Conservation (phyloP, 2,329 filamentous ascomycete genomes). For the Boeremia lycopersici region DNA sequence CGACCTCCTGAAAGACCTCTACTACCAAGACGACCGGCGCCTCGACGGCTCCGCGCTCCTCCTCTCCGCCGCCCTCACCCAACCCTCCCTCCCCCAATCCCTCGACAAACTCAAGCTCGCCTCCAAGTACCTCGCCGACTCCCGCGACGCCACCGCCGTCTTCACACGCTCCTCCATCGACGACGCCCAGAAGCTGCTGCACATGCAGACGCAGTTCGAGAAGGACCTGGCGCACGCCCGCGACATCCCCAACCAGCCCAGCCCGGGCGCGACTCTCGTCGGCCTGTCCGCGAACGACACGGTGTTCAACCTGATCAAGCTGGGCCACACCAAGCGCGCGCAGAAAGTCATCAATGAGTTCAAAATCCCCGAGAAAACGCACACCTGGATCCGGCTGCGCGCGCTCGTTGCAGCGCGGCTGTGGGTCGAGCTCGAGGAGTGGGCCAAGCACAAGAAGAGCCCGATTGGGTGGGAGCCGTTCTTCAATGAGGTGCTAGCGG, state of each 20-base stretch:
- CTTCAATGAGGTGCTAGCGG: constrained; percentile 85
- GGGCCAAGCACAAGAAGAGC: constrained; percentile 76
- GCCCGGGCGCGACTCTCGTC: constrained; percentile 64
- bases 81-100: constrained; percentile 71
- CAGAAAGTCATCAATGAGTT: constrained; percentile 88
- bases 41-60: constrained; percentile 88
- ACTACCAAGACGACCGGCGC: constrained; percentile 94
- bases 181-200: constrained; percentile 78
- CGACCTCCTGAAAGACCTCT: constrained; percentile 88
- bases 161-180: constrained; percentile 77
- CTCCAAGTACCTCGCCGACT: constrained; percentile 80
- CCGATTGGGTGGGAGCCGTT: constrained; percentile 99
- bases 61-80: constrained; percentile 78
- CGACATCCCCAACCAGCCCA: constrained; percentile 45
- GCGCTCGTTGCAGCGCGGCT: constrained; percentile 88
- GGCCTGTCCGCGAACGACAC: constrained; percentile 91
- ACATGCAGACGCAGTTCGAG: constrained; percentile 86
- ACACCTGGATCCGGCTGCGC: constrained; percentile 84
- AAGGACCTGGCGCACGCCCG: constrained; percentile 71
- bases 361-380: constrained; percentile 87
- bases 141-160: constrained; percentile 72
- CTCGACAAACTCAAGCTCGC: constrained; percentile 89
- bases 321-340: constrained; percentile 82
- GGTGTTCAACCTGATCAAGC: constrained; percentile 82
- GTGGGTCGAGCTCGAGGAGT: constrained; percentile 91